Evolutionary conservation across 495 filamentous ascomycete species (phyloP).

Genomic region (Trichoderma parareesei): DNA sequence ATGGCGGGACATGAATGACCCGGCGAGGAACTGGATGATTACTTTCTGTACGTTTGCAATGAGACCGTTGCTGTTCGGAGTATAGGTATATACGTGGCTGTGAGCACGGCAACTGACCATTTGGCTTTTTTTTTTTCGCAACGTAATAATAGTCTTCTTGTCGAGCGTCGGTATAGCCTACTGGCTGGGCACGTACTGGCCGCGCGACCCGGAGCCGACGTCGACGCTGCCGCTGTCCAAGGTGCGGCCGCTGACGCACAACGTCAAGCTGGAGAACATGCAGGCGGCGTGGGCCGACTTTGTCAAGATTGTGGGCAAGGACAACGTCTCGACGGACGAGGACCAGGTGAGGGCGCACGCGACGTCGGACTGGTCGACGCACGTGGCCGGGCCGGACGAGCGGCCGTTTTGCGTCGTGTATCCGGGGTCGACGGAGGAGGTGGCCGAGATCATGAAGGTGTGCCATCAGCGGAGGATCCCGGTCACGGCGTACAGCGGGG

Average conservation of each 20-base stretch:
- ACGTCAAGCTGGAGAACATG: constrained; percentile 65
- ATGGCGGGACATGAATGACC: constrained; percentile 43
- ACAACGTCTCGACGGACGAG: constrained; percentile 71
- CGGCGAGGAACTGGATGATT: constrained; percentile 50
- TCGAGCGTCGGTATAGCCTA: constrained; percentile 58
- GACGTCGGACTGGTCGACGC: constrained; percentile 83
- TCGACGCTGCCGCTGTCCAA: constrained; percentile 68
- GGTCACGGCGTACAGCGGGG: constrained; percentile 67
- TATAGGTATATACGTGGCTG: too few relatives aligned
- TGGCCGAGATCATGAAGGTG: constrained; percentile 64
- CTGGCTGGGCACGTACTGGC: constrained; percentile 57
- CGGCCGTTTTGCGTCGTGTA: constrained; percentile 57
- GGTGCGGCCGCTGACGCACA: constrained; percentile 54
- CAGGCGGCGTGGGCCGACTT: constrained; percentile 95
- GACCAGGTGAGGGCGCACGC: constrained; percentile 64
- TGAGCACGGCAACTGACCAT: too few relatives aligned
- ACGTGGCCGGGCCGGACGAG: constrained; percentile 42
- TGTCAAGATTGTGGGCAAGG: constrained; percentile 69
- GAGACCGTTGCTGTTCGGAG: not conserved
- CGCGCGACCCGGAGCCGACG: constrained; percentile 47
- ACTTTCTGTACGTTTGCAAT: constrained; percentile 49
- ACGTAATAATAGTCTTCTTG: constrained; percentile 42
- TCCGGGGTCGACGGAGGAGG: constrained; percentile 58
- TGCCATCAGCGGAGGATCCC: constrained; percentile 64
- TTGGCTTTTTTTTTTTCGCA: constrained; percentile 12